Base-by-base conservation (phyloP, 495 filamentous ascomycete species). In the Podospora pseudopauciseta region DNA sequence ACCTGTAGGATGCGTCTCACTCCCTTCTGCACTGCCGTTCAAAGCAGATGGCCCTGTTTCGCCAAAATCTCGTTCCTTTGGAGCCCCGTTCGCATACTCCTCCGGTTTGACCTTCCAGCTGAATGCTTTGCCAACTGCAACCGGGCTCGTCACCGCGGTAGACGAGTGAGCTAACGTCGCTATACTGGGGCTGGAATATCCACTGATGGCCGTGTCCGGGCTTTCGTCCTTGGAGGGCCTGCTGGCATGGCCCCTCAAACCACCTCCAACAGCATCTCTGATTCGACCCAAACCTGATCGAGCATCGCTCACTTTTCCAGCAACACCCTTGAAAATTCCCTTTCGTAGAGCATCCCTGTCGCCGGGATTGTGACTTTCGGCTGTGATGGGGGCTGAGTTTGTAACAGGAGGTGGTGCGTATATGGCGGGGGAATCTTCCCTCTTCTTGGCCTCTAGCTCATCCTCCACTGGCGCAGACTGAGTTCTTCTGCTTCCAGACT, bases 211-310 rank as follows among this genome's bases (percentile, higher is more conserved):
- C 53, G 67, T 60, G 62, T 81, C 79, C 6, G 77, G 71, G 5
- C 73, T 69, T 68, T 83, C 77, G 63, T 85, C 83, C 60, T 77
- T 80, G 15, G 85, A 86, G 27, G 81, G 80, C 18, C 80, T 82
- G 65, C 76, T 83, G 30, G 67, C 69, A 58, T 87, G 85, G 18
- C 83, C 79, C 66, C 84, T 81, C 49, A 80, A 69, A 7, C 83
- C 79, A 26, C 78, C 76, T 18, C 91, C 90, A 23, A 97, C 91
- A 4, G 91, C 92, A 75, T 94, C 92, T 70, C 91, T 91, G 79
- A 97, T 92, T 32, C 90, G 87, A 6, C 89, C 91, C 63, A 97
- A 83, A 9, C 93, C 92, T 62, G 90, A 92, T 34, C 91, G 87
- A 65, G 92, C 92, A 79, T 96, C 93, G 63, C 89, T 92, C 67